Conservation (phyloP, 805 yeast species). For the Phaffomyces antillensis region DNA sequence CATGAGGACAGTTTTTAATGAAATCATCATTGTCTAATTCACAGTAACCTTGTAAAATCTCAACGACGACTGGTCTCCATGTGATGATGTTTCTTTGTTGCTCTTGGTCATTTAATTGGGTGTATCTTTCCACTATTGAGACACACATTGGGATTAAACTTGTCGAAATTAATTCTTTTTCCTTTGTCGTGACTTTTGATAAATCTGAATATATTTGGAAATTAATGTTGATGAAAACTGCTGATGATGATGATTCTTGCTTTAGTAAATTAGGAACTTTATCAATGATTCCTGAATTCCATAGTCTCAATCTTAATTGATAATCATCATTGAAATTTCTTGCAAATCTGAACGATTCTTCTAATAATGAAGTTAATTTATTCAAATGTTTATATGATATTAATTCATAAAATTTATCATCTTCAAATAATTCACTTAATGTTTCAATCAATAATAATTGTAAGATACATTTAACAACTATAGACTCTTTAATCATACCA, state of each 20-base stretch:
- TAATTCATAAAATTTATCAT: conserved; percentile 53
- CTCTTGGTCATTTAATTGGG: conserved; percentile 59
- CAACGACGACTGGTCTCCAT: conserved; percentile 91
- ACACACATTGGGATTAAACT: conserved; percentile 63
- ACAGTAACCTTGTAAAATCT: conserved; percentile 74
- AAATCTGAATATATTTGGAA: conserved; percentile 72
- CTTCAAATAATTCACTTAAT: conserved; percentile 72
- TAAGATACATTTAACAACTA: conserved; percentile 87
- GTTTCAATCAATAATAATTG: conserved; percentile 87
- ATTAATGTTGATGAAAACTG: conserved; percentile 74
- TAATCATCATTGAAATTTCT: conserved; percentile 83
- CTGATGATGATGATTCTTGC: conserved; percentile 88
- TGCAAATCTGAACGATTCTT: conserved; percentile 73
- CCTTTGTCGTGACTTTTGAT: conserved; percentile 38
- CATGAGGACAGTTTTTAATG: conserved; percentile 44
- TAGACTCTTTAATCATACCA: conserved; percentile 56
- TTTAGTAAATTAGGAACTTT: conserved; percentile 84
- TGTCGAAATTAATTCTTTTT: conserved; percentile 44
- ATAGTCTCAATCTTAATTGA: conserved; percentile 77
- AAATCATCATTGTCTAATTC: conserved; percentile 74
- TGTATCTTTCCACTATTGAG: conserved; percentile 61
- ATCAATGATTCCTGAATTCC: conserved; percentile 89
- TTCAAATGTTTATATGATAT: conserved; percentile 64
- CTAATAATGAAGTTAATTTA: conserved; percentile 51
- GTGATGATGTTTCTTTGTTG: conserved; percentile 78